Conservation (phyloP, 176 grass and related monocot species). For the Metroxylon sagu region DNA sequence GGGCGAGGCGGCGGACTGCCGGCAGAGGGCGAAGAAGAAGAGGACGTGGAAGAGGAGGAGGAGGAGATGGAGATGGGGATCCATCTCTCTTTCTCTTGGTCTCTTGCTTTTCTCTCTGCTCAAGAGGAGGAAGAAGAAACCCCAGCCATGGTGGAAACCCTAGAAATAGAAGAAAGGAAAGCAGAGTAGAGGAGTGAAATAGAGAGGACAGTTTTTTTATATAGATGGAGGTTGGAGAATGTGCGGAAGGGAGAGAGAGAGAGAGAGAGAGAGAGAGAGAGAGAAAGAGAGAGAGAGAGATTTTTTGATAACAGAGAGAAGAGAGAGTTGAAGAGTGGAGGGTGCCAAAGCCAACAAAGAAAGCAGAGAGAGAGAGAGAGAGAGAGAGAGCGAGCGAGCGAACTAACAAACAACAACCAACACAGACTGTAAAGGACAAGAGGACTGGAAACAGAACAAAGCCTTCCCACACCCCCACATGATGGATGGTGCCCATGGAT, state of each 20-base stretch:
- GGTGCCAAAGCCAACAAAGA: too few relatives aligned
- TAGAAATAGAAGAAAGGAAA: not conserved
- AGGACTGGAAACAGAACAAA: not conserved
- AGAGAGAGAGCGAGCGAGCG: not conserved
- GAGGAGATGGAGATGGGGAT: not conserved
- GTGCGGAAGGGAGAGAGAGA: too few relatives aligned
- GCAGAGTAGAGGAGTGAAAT: not conserved
- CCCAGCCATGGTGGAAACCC: constrained; percentile 1
- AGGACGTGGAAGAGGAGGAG: constrained; percentile 20
- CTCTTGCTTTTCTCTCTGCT: not conserved
- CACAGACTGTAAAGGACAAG: constrained; percentile 1
- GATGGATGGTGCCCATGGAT: not conserved
- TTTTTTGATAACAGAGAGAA: too few relatives aligned
- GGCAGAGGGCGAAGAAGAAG: constrained; percentile 9
- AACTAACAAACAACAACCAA: not conserved
- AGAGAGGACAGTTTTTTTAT: not conserved
- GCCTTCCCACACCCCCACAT: not conserved
- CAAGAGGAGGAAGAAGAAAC: not conserved
- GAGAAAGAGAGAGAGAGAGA: too few relatives aligned
- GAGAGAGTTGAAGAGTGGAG: too few relatives aligned
- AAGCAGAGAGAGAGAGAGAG: too few relatives aligned
- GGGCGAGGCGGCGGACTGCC: constrained; percentile 17
- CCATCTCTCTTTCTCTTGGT: not conserved
- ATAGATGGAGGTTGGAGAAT: too few relatives aligned
- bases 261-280: too few relatives aligned